Percentiles rank a stretch among this genome's conserved stretches.
Conservation (phyloP, 805 yeast genomes). For the Lipomyces sp. region DNA sequence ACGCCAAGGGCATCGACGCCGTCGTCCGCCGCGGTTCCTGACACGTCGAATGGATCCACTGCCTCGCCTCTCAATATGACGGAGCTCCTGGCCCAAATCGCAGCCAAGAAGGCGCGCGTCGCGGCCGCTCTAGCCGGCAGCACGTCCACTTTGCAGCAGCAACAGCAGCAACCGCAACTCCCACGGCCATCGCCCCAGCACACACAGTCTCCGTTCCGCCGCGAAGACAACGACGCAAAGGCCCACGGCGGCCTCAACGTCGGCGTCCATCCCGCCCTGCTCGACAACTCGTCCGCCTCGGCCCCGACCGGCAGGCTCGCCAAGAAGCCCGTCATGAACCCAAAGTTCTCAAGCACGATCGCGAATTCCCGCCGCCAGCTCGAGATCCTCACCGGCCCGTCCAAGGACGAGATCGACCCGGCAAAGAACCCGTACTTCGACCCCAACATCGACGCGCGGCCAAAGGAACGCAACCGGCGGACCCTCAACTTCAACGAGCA, state of each 20-base stretch:
- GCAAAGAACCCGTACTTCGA: constrained; percentile 42
- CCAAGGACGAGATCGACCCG: constrained; percentile 23
- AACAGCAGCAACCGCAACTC: background rate
- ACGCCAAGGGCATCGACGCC: background rate
- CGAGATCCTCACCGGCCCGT: constrained; percentile 15
- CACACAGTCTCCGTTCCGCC: background rate
- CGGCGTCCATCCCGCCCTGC: constrained; percentile 36
- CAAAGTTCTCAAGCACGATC: constrained; percentile 14
- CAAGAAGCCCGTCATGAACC: constrained; percentile 9
- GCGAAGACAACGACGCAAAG: background rate
- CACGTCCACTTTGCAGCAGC: background rate
- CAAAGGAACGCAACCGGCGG: constrained; percentile 36
- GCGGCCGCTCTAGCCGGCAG: constrained; percentile 17
- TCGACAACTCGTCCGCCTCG: constrained; percentile 9
- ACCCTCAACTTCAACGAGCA: constrained; percentile 53
- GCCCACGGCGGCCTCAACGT: constrained; percentile 34
- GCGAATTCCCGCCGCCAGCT: constrained; percentile 10
- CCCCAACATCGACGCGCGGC: constrained; percentile 24
- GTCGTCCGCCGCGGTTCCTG: constrained; percentile 4
- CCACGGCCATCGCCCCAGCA: constrained; percentile 1
- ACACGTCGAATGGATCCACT: constrained; percentile 1
- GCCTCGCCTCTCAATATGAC: constrained; percentile 11
- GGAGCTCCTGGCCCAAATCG: constrained; percentile 26
- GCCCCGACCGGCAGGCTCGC: background rate
- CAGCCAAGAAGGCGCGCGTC: constrained; percentile 18